These are phyloP conservation scores for Suillus occidentalis DNA, from an alignment of 768 basidiomycete species.

Conservation along the genomic window DNA sequence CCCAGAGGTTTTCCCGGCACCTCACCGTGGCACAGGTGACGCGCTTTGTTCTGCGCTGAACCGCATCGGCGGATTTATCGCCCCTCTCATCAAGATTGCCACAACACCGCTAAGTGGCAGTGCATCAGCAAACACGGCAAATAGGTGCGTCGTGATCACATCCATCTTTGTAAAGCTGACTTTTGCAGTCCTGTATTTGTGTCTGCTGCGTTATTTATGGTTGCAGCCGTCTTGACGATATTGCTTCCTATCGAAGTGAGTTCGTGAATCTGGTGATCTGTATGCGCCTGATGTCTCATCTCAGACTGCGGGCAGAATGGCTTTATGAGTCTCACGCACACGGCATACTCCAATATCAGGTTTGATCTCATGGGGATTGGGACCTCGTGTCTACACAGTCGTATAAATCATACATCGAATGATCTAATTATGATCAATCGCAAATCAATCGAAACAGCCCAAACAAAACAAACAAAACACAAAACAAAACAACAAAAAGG, in stretches of 20 bases:
- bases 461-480: neutral
- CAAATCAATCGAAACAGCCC: neutral
- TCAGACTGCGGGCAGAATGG: slow-evolving; percentile 28
- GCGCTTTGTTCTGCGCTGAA: slow-evolving; percentile 50
- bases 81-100: slow-evolving; percentile 49
- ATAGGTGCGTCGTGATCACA: slow-evolving; percentile 30
- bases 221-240: slow-evolving; percentile 40
- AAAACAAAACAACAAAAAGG: neutral
- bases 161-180: neutral
- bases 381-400: neutral
- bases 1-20: slow-evolving; percentile 59
- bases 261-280: neutral
- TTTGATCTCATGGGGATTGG: neutral
- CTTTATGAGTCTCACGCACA: slow-evolving; percentile 1
- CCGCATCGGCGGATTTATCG: slow-evolving; percentile 46
- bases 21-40: slow-evolving; percentile 56
- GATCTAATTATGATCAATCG: slow-evolving; percentile 12
- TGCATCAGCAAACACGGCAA: slow-evolving; percentile 32
- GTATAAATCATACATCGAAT: slow-evolving; percentile 2
- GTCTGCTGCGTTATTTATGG: slow-evolving; percentile 45
- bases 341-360: neutral
- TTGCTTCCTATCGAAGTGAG: slow-evolving; percentile 49
- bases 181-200: slow-evolving; percentile 45
- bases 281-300: neutral
- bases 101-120: slow-evolving; percentile 36